Evolutionary conservation across 2,329 filamentous ascomycete genomes (phyloP).

Genomic region (Xylaria digitata): DNA sequence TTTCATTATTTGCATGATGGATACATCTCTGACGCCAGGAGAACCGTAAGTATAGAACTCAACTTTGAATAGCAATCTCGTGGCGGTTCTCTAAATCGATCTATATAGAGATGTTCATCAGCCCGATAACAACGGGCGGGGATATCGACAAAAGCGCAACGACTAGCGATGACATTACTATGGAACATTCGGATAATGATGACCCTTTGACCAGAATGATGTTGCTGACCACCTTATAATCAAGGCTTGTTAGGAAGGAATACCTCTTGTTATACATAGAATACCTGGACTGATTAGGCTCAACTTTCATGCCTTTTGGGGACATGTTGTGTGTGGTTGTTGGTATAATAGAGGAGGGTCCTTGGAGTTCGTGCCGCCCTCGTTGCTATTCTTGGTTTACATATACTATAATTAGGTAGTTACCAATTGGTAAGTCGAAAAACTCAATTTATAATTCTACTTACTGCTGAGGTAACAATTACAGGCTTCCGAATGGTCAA

Average conservation of each 20-base stretch:
- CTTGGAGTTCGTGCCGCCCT: too few relatives aligned
- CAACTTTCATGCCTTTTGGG: neutral
- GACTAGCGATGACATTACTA: slow-evolving; percentile 8
- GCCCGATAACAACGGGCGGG: slow-evolving; percentile 20
- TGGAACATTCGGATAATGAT: slow-evolving; percentile 21
- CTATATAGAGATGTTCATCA: slow-evolving; percentile 30
- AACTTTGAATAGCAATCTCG: neutral
- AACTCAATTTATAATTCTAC: too few relatives aligned
- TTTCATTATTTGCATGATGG: slow-evolving; percentile 29
- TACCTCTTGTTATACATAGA: too few relatives aligned
- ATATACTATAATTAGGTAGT: too few relatives aligned
- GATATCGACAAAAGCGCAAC: neutral
- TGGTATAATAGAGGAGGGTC: too few relatives aligned
- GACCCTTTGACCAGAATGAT: slow-evolving; percentile 25
- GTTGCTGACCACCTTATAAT: slow-evolving; percentile 30
- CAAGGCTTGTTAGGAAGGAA: slow-evolving; percentile 24
- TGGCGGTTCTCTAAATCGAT: slow-evolving; percentile 2
- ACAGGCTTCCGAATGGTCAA: too few relatives aligned
- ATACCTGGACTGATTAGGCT: slow-evolving; percentile 23
- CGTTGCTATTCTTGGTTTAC: too few relatives aligned
- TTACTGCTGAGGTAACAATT: too few relatives aligned
- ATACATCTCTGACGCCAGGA: slow-evolving; percentile 28
- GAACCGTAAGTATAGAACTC: slow-evolving; percentile 19
- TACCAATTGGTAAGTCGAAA: too few relatives aligned
- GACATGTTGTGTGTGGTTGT: too few relatives aligned